Conservation (phyloP, 2,329 filamentous ascomycete species). For the Aspergillus ustus region DNA sequence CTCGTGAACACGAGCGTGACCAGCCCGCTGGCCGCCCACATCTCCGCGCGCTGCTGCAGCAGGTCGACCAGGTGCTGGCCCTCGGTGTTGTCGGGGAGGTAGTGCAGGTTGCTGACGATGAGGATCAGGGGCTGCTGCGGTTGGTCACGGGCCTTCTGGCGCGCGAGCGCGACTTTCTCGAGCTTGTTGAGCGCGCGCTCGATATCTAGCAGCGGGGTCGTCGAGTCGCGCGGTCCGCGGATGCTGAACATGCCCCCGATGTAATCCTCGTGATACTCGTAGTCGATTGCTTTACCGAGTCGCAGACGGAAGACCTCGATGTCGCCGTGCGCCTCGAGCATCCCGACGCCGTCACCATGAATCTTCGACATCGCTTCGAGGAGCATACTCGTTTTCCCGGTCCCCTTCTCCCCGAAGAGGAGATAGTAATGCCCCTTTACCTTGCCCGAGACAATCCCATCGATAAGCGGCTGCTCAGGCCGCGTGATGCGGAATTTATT, state of each 20-base stretch:
- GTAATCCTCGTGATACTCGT: constrained; percentile 90
- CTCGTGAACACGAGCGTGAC: constrained; percentile 92
- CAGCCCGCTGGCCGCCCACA: constrained; percentile 91
- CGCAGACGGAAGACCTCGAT: constrained; percentile 92
- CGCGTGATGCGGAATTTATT: constrained; percentile 74
- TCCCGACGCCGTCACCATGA: constrained; percentile 84
- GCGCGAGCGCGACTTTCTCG: constrained; percentile 83
- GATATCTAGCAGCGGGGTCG: constrained; percentile 89
- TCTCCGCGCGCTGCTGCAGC: constrained; percentile 91
- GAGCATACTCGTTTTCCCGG: constrained; percentile 95
- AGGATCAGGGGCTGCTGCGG: constrained; percentile 71
- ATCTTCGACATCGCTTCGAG: constrained; percentile 93
- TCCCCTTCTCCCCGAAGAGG: constrained; percentile 92
- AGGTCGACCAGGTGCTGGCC: constrained; percentile 90
- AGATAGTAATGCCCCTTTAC: constrained; percentile 85
- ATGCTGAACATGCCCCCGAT: constrained; percentile 97
- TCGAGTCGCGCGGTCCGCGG: constrained; percentile 86
- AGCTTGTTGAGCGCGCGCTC: constrained; percentile 97
- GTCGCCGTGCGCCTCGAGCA: constrained; percentile 96
- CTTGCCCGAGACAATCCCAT: constrained; percentile 76
- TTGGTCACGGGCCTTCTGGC: constrained; percentile 62
- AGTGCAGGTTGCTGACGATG: constrained; percentile 91
- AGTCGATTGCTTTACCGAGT: constrained; percentile 91
- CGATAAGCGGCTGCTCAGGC: constrained; percentile 79
- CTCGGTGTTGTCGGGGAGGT: constrained; percentile 93